phyloP scores from a whole-genome alignment of 2,329 filamentous ascomycete genomes.

The Colletotrichum tabaci region DNA sequence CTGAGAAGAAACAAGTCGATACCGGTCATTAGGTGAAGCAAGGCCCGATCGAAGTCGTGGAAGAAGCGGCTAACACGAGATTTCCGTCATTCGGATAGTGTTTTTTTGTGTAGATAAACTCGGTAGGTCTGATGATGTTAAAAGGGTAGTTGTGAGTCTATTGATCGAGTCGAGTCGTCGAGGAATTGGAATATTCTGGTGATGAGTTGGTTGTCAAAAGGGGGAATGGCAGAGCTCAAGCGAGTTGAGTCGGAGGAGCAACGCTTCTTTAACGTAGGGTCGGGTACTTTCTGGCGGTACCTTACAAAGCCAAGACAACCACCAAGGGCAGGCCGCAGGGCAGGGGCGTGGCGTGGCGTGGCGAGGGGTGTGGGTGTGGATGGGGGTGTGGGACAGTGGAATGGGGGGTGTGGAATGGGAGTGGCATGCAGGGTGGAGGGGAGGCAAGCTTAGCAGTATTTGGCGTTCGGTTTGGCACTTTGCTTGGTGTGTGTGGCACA shows the following conservation, averaged over 20 bases:
- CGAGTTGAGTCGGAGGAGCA: conserved; percentile 33
- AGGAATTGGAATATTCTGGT: background rate
- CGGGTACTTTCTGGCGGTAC: conserved; percentile 34
- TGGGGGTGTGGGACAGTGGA: conserved; percentile 4
- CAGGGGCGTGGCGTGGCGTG: conserved; percentile 30
- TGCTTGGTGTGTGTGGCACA: conserved; percentile 25
- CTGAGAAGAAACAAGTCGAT: conserved; percentile 36
- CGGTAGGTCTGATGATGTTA: background rate
- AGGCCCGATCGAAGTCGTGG: conserved; percentile 11
- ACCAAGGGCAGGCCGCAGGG: conserved; percentile 22
- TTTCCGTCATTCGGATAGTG: conserved; percentile 32
- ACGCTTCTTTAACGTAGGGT: conserved; percentile 40
- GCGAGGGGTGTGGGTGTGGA: conserved; percentile 15
- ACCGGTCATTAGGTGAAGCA: conserved; percentile 36
- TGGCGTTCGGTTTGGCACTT: conserved; percentile 13
- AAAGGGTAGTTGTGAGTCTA: background rate
- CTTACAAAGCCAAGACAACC: conserved; percentile 21
- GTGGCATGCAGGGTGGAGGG: background rate
- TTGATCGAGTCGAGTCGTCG: conserved; percentile 19
- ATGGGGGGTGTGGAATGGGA: background rate
- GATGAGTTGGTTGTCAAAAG: conserved; percentile 8
- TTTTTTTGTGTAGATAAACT: conserved; percentile 14
- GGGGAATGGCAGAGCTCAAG: background rate
- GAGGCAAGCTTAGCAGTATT: conserved; percentile 22
- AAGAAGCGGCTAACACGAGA: conserved; percentile 28